Conservation (phyloP, 2,329 filamentous ascomycete genomes). For the Colletotrichum sp. region DNA sequence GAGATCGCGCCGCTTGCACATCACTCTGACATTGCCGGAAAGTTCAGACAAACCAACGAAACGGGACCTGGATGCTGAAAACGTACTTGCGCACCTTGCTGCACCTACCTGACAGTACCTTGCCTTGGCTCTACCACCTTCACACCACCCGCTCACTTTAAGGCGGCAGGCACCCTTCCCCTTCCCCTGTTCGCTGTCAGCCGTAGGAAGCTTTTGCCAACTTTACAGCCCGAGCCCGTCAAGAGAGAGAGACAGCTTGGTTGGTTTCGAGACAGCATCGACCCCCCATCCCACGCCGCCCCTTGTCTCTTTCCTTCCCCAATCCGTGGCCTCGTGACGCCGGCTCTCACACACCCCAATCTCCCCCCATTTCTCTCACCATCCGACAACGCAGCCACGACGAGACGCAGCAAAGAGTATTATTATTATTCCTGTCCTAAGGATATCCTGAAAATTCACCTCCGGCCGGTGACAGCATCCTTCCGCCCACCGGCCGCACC, state of each 20-base stretch:
- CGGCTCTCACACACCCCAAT: constrained; percentile 4
- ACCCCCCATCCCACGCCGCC: constrained; percentile 12
- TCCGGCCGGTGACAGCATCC: not conserved
- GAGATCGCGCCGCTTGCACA: not conserved
- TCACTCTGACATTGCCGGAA: not conserved
- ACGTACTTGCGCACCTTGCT: not conserved
- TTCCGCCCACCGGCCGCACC: not conserved
- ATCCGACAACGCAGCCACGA: not conserved
- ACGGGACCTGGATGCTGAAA: not conserved
- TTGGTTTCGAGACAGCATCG: constrained; percentile 12
- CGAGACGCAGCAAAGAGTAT: not conserved
- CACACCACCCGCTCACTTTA: not conserved
- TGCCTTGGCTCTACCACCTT: not conserved
- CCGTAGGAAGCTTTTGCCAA: not conserved
- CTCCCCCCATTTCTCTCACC: constrained; percentile 16
- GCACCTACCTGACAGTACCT: not conserved
- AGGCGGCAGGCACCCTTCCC: not conserved
- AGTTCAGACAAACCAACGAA: not conserved
- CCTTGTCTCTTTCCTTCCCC: constrained; percentile 11
- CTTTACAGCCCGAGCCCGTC: not conserved
- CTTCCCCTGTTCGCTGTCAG: not conserved
- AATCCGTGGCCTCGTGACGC: constrained; percentile 16
- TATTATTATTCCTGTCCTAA: not conserved
- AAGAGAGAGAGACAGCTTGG: not conserved
- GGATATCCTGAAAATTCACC: not conserved